These are phyloP conservation scores for Roridomyces roridus DNA, from an alignment of 768 basidiomycete species.

Conservation along the genomic window DNA sequence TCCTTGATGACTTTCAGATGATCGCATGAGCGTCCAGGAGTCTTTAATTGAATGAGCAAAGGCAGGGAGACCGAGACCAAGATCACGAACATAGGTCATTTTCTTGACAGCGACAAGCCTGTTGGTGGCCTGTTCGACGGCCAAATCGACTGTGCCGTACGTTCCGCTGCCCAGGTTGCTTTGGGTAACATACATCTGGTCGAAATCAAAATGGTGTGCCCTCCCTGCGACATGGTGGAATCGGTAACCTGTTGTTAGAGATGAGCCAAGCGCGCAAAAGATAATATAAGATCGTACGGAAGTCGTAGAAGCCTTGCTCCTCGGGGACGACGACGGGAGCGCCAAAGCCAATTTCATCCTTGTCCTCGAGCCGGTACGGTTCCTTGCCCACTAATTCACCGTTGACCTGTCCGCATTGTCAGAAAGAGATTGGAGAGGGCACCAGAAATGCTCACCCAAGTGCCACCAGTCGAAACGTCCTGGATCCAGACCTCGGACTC, in stretches of 20 bases:
- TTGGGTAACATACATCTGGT: neutral
- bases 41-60: too few relatives aligned
- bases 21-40: too few relatives aligned
- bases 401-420: neutral
- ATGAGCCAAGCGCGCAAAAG: too few relatives aligned
- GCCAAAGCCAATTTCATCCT: constrained; percentile 18
- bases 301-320: constrained; percentile 3
- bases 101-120: constrained; percentile 17
- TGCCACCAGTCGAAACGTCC: constrained; percentile 13
- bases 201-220: neutral
- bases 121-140: neutral
- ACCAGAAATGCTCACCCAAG: constrained; percentile 8
- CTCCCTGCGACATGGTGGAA: constrained; percentile 4
- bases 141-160: constrained; percentile 4
- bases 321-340: constrained; percentile 2
- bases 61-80: neutral
- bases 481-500: neutral
- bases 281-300: constrained; percentile 7
- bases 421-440: neutral
- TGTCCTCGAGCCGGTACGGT: neutral
- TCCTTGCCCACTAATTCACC: neutral
- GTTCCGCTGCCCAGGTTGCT: constrained; percentile 5
- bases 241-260: constrained; percentile 1
- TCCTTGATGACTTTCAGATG: neutral
- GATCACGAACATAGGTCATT: constrained; percentile 7